Conservation (phyloP, 208 protist species). For the Leishmania lainsoni region DNA sequence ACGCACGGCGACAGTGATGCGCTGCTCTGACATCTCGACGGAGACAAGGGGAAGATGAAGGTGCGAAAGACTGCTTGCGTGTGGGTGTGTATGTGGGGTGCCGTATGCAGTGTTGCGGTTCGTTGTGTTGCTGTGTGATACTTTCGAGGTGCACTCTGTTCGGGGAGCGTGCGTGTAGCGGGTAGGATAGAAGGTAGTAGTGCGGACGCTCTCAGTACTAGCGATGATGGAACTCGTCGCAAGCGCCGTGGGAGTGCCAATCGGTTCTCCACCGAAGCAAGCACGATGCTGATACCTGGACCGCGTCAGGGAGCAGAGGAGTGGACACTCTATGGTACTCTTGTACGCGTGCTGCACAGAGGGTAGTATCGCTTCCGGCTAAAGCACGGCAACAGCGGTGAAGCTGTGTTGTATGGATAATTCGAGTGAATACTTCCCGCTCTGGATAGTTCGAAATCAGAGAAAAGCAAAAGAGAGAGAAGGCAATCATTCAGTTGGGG, state of each 20-base stretch:
- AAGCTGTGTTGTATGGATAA: neutral
- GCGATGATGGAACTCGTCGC: neutral
- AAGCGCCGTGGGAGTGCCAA: neutral
- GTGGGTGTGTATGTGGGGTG: too few relatives aligned
- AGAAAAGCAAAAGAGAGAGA: neutral
- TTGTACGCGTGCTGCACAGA: neutral
- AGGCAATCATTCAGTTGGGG: neutral
- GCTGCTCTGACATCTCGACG: slow-evolving; percentile 58
- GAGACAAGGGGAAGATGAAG: neutral
- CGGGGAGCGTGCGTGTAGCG: neutral
- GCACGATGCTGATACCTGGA: neutral
- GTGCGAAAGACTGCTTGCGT: neutral
- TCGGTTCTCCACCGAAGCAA: neutral
- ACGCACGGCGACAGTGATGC: slow-evolving; percentile 82
- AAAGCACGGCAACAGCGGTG: neutral
- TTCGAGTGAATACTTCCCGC: neutral
- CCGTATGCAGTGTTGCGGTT: neutral
- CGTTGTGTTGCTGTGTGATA: neutral
- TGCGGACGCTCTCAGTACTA: neutral
- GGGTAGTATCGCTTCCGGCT: neutral
- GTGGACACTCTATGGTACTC: neutral
- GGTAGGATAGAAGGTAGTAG: neutral
- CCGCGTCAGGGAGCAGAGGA: neutral
- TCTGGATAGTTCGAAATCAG: neutral
- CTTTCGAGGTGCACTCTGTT: neutral